Evolutionary conservation across 2,329 filamentous ascomycete species (phyloP), one percentile per base, ranked within the genome.

Genomic region (Ustilaginoidea virens): DNA sequence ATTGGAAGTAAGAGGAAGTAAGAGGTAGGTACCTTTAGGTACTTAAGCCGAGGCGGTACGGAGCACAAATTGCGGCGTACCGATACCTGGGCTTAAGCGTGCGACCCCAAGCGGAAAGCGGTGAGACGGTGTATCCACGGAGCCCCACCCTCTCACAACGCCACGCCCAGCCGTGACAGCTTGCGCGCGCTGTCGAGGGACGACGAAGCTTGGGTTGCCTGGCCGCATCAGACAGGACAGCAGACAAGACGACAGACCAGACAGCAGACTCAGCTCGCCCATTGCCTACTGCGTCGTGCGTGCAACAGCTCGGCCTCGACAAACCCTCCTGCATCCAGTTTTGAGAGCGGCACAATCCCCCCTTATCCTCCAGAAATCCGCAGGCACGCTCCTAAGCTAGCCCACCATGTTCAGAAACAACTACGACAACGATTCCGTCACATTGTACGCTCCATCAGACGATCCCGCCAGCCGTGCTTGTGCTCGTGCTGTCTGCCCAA

Each of bases 341-440:
- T n/a, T n/a, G n/a, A n/a, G n/a, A n/a, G n/a, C n/a, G n/a, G n/a
- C n/a, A n/a, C n/a, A n/a, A 27, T 28, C 17, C 14, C 28, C 18
- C 17, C 22, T 25, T 29, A 8, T 13, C 30, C 13, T 28, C 26
- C 30, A 33, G 22, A 18, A 25, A n/a, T 6, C 14, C 17, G 28
- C 29, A 34, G 20, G 29, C 36, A 32, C 32, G 16, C 18, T 23
- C 23, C 21, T 23, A 23, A 29, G 19, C 18, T 22, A 30, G 34
- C 41, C 17, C 69, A 75, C 50, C 50, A 96, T 98, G 90, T 98
- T 98, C 66, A 74, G 90, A 62, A 98, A 98, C 70, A 96, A 96
- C 63, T 98, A 98, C 70, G 90, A 98, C 66, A 98, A 98, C 74
- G 90, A 98, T 61, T 92, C 87, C 39, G 86, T 96, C 62, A 98